Conservation (phyloP, 345 rosid genomes). For the Tarenaya hassleriana region DNA sequence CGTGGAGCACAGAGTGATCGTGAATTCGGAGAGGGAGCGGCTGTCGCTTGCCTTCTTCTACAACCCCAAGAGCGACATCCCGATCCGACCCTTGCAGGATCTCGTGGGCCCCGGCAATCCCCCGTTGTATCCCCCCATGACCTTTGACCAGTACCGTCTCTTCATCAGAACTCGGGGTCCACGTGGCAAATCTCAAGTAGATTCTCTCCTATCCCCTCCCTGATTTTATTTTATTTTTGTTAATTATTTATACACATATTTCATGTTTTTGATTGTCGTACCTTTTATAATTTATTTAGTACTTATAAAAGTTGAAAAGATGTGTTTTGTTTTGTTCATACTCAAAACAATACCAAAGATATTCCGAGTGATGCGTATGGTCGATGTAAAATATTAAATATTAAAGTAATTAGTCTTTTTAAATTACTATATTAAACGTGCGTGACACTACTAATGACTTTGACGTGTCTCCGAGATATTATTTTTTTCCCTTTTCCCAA, state of each 20-base stretch:
- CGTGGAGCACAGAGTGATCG: slow-evolving; percentile 88
- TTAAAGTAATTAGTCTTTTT: no score
- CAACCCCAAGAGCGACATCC: slow-evolving; percentile 83
- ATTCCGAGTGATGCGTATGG: no score
- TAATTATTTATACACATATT: background rate
- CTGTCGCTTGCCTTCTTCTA: slow-evolving; percentile 87
- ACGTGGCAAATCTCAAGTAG: slow-evolving; percentile 79
- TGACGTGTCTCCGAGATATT: no score
- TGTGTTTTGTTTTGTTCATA: no score
- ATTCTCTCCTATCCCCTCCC: slow-evolving; percentile 42
- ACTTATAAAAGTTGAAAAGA: background rate
- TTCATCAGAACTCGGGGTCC: slow-evolving; percentile 77
- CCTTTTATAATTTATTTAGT: no score
- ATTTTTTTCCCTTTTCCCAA: no score
- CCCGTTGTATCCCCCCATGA: slow-evolving; percentile 58
- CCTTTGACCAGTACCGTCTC: slow-evolving; percentile 76
- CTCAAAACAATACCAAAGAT: no score
- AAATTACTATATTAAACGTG: no score
- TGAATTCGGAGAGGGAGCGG: slow-evolving; percentile 56
- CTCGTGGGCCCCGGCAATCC: slow-evolving; percentile 54
- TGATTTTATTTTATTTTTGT: slow-evolving; percentile 6
- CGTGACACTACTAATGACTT: no score
- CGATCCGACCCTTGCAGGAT: slow-evolving; percentile 56
- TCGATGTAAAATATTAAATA: no score
- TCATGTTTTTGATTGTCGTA: background rate